Evolutionary conservation across 2,329 filamentous ascomycete genomes (phyloP).

Genomic region (Fusarium sp.): DNA sequence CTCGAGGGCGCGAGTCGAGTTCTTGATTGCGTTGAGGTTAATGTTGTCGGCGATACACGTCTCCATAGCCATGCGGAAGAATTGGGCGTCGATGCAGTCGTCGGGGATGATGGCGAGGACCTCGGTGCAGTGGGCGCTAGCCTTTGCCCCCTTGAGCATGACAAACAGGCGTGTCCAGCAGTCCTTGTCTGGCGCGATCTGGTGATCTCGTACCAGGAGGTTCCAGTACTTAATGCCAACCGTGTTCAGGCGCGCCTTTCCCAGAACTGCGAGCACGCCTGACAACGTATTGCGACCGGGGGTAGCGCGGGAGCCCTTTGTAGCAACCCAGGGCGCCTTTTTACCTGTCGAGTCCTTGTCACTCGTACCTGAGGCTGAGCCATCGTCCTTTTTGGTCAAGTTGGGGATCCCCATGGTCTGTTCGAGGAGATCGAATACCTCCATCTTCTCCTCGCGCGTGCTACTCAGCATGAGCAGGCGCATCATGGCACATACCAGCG

Average conservation of each 20-base stretch:
- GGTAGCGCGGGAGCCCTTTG: constrained; percentile 47
- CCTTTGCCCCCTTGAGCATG: constrained; percentile 69
- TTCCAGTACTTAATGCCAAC: constrained; percentile 82
- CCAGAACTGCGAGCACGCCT: constrained; percentile 70
- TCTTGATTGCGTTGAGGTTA: constrained; percentile 72
- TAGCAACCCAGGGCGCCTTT: constrained; percentile 17
- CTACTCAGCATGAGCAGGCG: constrained; percentile 73
- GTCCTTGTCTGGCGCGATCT: constrained; percentile 73
- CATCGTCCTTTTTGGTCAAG: constrained; percentile 47
- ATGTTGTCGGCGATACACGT: constrained; percentile 78
- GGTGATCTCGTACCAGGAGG: constrained; percentile 66
- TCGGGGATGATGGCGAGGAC: constrained; percentile 65
- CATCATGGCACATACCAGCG: constrained; percentile 82
- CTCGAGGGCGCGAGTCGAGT: constrained; percentile 70
- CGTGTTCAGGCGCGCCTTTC: constrained; percentile 65
- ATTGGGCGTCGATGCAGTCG: constrained; percentile 55
- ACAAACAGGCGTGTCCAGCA: constrained; percentile 75
- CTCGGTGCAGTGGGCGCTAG: constrained; percentile 67
- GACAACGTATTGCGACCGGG: constrained; percentile 69
- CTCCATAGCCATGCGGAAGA: constrained; percentile 76
- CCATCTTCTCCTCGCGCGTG: constrained; percentile 67
- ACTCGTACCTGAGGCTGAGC: constrained; percentile 10
- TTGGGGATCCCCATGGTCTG: constrained; percentile 81
- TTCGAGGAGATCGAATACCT: constrained; percentile 77
- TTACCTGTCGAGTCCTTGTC: constrained; percentile 10